These are phyloP conservation scores for Fimicolochytrium jonesii DNA, from an alignment of 192 early-diverging fungal genomes.

Conservation along the genomic window DNA sequence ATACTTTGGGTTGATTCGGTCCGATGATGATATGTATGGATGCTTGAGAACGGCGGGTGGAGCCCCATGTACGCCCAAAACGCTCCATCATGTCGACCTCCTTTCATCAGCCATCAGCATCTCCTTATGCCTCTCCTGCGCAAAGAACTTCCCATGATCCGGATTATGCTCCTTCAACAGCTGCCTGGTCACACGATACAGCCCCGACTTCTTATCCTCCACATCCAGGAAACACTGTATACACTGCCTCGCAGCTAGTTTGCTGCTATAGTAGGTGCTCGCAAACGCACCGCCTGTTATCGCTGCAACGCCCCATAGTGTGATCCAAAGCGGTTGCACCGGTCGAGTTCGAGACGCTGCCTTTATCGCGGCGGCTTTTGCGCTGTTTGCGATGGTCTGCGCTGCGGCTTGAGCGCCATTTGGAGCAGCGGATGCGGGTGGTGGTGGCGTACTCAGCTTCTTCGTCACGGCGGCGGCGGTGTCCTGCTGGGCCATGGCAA, in stretches of 20 bases:
- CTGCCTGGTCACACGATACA: conserved; percentile 7
- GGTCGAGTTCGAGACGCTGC: background rate
- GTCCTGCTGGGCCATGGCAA: background rate
- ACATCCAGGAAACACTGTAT: conserved; percentile 25
- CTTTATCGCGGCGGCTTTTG: background rate
- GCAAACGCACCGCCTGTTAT: conserved; percentile 24
- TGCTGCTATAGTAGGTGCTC: conserved; percentile 17
- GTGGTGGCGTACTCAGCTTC: background rate
- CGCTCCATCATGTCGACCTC: too few species aligned
- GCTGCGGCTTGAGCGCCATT: background rate
- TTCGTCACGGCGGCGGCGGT: background rate
- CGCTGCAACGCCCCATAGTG: conserved; percentile 11
- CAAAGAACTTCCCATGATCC: conserved; percentile 6
- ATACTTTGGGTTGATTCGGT: too few species aligned
- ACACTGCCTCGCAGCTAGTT: conserved; percentile 15
- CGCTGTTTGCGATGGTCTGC: background rate
- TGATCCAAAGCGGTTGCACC: conserved; percentile 13
- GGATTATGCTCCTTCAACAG: conserved; percentile 23
- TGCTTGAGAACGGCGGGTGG: too few species aligned
- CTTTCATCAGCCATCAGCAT: background rate
- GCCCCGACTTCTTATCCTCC: conserved; percentile 24
- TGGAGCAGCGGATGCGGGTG: background rate
- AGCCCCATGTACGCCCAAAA: too few species aligned
- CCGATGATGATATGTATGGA: too few species aligned
- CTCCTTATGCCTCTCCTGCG: conserved; percentile 5